Evolutionary conservation across 768 basidiomycete genomes (phyloP), one percentile per base, ranked within the genome.

Genomic region (Strobilomyces confusus): DNA sequence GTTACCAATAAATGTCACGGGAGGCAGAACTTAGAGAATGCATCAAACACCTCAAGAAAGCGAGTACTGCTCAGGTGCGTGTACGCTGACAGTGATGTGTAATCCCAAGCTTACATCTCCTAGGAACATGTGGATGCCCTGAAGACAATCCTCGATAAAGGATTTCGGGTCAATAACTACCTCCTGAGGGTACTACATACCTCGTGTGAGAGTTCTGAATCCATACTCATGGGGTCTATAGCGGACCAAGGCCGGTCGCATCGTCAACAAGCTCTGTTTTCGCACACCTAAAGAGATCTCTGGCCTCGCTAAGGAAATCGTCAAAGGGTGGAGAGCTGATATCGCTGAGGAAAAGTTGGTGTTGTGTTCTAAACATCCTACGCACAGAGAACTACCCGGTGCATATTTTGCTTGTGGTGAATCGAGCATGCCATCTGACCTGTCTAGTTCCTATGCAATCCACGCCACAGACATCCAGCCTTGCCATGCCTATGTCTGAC

Each of bases 221-320:
- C 15, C 20, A 25, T 33, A 45, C 33, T n/a, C n/a, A 41, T 40
- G 23, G 12, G 53, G 49, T 36, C 29, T 46, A 25, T 62, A 95
- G 93, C 92, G 94, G 72, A 94, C 90, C 69, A 94, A 89, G 70
- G 88, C 86, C 4, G 93, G 93, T 45, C 73, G 95, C 17, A 89
- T 92, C 0, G 92, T 97, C 2, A 91, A 92, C 48, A 95, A 95
- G 73, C 79, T 95, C 17, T 81, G 93, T 43, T 76, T 79, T 26
- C 87, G 93, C 69, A 73, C 79, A 1, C 74, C 80, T 13, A 89
- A 87, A 63, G 79, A 84, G 11, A 83, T 97, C 11, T 69, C 90
- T 8, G 88, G 90, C 58, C 74, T 89, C 7, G 91, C 94, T 17
- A 95, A 95, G 69, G 92, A 92, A 59, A 75, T 95, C 42, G 94